Evolutionary conservation across 331 rosid species (phyloP).

Genomic region (Prunus yedoensis): DNA sequence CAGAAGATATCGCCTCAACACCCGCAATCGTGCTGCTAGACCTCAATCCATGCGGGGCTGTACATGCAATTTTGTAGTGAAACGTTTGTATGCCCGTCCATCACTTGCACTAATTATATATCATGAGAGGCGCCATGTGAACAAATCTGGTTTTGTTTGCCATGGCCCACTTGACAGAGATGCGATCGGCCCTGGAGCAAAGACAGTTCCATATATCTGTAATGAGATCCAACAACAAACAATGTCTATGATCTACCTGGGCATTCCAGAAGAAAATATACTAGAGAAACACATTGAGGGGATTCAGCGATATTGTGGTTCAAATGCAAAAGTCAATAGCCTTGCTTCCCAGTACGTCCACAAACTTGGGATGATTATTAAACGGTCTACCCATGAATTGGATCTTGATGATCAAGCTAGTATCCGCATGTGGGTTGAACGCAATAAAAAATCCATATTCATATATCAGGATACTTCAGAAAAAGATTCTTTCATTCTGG

Average conservation of each 20-base stretch:
- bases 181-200: slow-evolving; percentile 95
- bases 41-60: slow-evolving; percentile 99
- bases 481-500: slow-evolving; percentile 74
- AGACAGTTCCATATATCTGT: slow-evolving; percentile 79
- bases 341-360: slow-evolving; percentile 93
- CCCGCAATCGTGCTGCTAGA: slow-evolving; percentile 97
- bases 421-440: slow-evolving; percentile 91
- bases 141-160: slow-evolving; percentile 86
- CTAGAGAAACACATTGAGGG: slow-evolving; percentile 94
- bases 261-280: slow-evolving; percentile 91
- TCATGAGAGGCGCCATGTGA: slow-evolving; percentile 80
- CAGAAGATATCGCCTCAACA: slow-evolving; percentile 86
- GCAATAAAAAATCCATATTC: slow-evolving; percentile 73
- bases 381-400: slow-evolving; percentile 87
- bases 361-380: slow-evolving; percentile 91
- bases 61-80: slow-evolving; percentile 86
- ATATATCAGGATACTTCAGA: slow-evolving; percentile 80
- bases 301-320: slow-evolving; percentile 76
- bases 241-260: slow-evolving; percentile 94
- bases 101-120: slow-evolving; percentile 73
- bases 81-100: slow-evolving; percentile 87
- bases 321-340: slow-evolving; percentile 71
- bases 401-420: slow-evolving; percentile 97
- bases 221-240: slow-evolving; percentile 95
- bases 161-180: slow-evolving; percentile 96